Base-by-base conservation (phyloP, 345 rosid species). In the Populus simonii region DNA sequence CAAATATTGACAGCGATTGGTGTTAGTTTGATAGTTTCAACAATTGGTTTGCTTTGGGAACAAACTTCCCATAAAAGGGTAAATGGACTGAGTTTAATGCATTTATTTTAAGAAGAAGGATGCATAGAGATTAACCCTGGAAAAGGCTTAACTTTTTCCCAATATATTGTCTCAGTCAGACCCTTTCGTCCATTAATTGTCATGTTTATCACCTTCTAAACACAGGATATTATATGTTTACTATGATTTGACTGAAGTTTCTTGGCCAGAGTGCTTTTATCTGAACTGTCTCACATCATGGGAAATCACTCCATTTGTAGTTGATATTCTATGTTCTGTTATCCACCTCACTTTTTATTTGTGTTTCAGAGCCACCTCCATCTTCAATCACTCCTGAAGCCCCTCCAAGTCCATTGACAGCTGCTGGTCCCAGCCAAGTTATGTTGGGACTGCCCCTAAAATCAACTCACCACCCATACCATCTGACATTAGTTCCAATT, bases 361-460 rank as follows among this genome's bases (percentile, higher is more conserved):
- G 29, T 29, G 70, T 49, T 77, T 81, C 90, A 80, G 92, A 68
- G 73, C 72, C 84, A 75, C 80, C 92, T 49, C 85, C 88, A 61
- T 82, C 97, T 61, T 68, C 85, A 18, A 65, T 55, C 49, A 63
- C 84, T 22, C 93, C 97, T 29, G 76, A 82, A 73, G 87, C 86
- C 83, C 84, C 96, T 78, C 91, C 89, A 73, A 84, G 80, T 81
- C 91, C 97, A 5, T 72, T 69, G 75, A 41, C 82, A 71, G 96
- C 96, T 80, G 90, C 80, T 81, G 82, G 98, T 86, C 99, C 99
- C 51, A 85, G 86, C 75, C 88, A 89, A 81, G 74, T 84, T 74
- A 20, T 83, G 51, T 71, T 86, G 49, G 91, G 88, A 27, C 68
- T 81, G 68, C 85, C 86, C 53, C 68, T 73, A 61, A 85, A 82